Base-by-base conservation (phyloP, 2,329 filamentous ascomycete genomes). In the Nemania abortiva region DNA sequence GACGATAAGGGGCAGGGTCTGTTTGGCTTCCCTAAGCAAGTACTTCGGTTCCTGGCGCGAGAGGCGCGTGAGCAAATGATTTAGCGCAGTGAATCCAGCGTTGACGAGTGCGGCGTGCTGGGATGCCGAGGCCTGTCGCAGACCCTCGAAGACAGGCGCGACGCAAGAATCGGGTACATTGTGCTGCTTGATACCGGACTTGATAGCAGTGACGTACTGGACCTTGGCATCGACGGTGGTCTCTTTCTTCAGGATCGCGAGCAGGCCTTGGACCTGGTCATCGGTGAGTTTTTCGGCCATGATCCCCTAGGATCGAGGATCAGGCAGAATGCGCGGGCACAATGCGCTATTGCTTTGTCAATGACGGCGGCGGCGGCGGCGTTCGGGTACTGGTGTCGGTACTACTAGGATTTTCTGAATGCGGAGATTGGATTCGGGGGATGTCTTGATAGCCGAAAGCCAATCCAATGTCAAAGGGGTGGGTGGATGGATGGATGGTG, bases 161-260 rank as follows among this genome's bases (percentile, higher is more conserved):
- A 97, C 88, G 75, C 86, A 88, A 63, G 82, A 81, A 73, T 97
- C 93, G 69, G 94, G 93, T 54, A 97, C 93, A 83, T 94, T 94
- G 79, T 92, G 91, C 81, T 97, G 94, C 81, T 97, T 97, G 85
- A 97, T 97, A 79, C 90, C 89, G 52, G 92, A 94, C 82, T 97
- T 97, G 81, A 95, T 85, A 76, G 84, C 86, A 68, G 90, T 92
- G 74, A 97, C 88, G 63, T 88, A 87, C 72, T 89, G 85, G 72
- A 94, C 86, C 79, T 94, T 94, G 60, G 86, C 82, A 76, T 95
- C 92, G 74, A 93, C 84, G 57, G 89, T 86, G 45, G 87, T 86
- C 74, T 93, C 91, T 74, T 88, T 87, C 79, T 83, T 83, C 63
- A 89, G 80, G 69, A 88, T 81, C 54, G 82, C 80, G 71, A 84